phyloP scores from a whole-genome alignment of 768 basidiomycete species.

The Naganishia randhawae region DNA sequence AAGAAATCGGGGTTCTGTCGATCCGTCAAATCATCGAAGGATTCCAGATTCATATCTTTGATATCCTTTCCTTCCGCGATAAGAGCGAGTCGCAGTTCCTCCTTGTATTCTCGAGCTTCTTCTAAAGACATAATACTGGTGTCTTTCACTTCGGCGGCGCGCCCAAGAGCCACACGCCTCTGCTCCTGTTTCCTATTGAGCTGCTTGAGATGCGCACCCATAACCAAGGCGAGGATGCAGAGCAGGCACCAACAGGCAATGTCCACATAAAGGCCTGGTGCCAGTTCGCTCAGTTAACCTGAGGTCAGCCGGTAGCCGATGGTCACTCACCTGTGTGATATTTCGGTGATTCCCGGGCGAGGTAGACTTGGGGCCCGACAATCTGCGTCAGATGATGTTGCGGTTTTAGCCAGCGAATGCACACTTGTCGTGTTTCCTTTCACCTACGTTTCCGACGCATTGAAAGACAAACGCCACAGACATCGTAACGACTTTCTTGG shows the following conservation, averaged over 20 bases:
- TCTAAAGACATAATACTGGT: conserved; percentile 43
- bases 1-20: conserved; percentile 28
- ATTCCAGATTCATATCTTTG: conserved; percentile 33
- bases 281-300: not conserved
- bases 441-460: conserved; percentile 39
- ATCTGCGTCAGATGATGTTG: conserved; percentile 21
- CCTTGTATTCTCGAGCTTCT: conserved; percentile 45
- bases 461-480: conserved; percentile 37
- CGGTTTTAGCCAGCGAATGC: not conserved
- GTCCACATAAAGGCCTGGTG: conserved; percentile 41
- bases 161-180: conserved; percentile 40
- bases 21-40: conserved; percentile 47
- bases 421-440: not conserved
- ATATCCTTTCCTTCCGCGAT: conserved; percentile 20
- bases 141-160: conserved; percentile 42
- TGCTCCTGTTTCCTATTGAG: conserved; percentile 44
- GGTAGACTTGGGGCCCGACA: conserved; percentile 47
- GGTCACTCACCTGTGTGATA: conserved; percentile 38
- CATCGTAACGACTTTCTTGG: conserved; percentile 41
- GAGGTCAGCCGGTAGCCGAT: not conserved
- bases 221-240: conserved; percentile 37
- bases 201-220: conserved; percentile 41
- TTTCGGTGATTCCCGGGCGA: conserved; percentile 37
- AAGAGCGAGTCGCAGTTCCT: conserved; percentile 31
- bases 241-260: conserved; percentile 42